Base-by-base conservation (phyloP, 192 early-diverging fungal genomes). In the Kappamyces sp. region DNA sequence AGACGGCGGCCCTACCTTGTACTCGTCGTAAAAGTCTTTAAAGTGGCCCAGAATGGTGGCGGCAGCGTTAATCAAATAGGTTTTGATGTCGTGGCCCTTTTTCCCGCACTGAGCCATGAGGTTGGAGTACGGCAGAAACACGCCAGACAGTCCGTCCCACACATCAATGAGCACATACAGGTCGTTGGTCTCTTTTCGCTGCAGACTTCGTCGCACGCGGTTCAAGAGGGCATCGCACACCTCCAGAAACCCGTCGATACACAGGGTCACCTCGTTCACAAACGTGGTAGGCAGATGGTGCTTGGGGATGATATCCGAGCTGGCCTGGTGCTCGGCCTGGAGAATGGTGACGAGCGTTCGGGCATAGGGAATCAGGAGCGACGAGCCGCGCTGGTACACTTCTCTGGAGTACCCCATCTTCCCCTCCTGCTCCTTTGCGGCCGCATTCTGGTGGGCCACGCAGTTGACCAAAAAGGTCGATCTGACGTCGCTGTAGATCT, bases 161-260 rank as follows among this genome's bases (percentile, higher is more conserved):
- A 88, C 74, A 66, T 90, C 86, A 62, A 88, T 77, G 11, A 88
- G 62, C 68, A 90, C 75, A 52, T 72, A 81, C 30, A 86, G 47
- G 43, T 90, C 86, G 7, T 65, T 70, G 48, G 57, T 59, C 35
- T 81, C 76, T 31, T 46, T 60, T 42, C 60, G 67, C 46, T 75
- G 59, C 45, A 79, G 61, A 43, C 62, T 69, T 36, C 79, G 63
- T 47, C 75, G 76, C 14, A 78, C 78, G 4, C 75, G 54, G 6
- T 61, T 64, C 61, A 83, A 69, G 31, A 88, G 59, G n/a, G 64
- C 46, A 43, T 79, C 77, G 5, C 79, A 81, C 15, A 69, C 67
- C 32, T 81, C 72, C 0, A 79, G 41, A 49, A 76, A 78, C 35
- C 66, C 65, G 14, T 78, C 76, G 0, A 83, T 46, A 5, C 83